Conservation (phyloP, 768 basidiomycete genomes). For the Boletellus ananas region DNA sequence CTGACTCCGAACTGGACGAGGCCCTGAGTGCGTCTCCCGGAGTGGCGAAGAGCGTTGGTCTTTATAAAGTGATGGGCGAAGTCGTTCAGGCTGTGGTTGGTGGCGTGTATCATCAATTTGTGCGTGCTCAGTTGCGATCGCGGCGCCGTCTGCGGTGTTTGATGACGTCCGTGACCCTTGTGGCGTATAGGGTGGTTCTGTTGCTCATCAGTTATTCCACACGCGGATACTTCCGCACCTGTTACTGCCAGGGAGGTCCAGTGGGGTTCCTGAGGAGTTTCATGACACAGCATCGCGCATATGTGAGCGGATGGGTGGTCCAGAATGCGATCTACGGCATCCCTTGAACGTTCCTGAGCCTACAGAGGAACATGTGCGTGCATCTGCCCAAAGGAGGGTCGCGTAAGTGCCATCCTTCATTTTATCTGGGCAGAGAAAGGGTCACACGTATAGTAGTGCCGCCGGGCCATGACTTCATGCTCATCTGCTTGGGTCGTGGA, state of each 20-base stretch:
- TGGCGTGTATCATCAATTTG: slow-evolving; percentile 76
- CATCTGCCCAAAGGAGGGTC: slow-evolving; percentile 16
- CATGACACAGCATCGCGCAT: slow-evolving; percentile 23
- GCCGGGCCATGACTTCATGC: slow-evolving; percentile 13
- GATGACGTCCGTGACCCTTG: slow-evolving; percentile 7
- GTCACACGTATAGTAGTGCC: slow-evolving; percentile 13
- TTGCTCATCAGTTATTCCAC: slow-evolving; percentile 32
- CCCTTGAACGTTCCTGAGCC: not conserved
- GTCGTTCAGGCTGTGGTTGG: slow-evolving; percentile 74
- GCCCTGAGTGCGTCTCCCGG: slow-evolving; percentile 30
- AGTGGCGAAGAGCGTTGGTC: slow-evolving; percentile 52
- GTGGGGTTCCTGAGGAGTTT: slow-evolving; percentile 31
- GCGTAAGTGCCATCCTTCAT: slow-evolving; percentile 18
- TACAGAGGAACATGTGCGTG: slow-evolving; percentile 3
- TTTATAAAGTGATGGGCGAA: slow-evolving; percentile 77
- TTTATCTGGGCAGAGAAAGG: not conserved
- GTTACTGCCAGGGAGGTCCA: slow-evolving; percentile 24
- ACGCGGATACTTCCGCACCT: slow-evolving; percentile 34
- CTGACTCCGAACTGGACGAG: slow-evolving; percentile 26
- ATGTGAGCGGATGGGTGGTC: slow-evolving; percentile 32
- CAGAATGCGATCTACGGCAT: slow-evolving; percentile 18
- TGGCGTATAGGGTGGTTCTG: slow-evolving; percentile 29
- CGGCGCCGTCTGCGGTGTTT: slow-evolving; percentile 3
- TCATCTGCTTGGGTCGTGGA: slow-evolving; percentile 2
- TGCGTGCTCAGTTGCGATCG: slow-evolving; percentile 40